Percentiles rank a stretch among this genome's conserved stretches.
phyloP scores from a whole-genome alignment of 2,329 filamentous ascomycete genomes.

The Sphaerulina populicola region DNA sequence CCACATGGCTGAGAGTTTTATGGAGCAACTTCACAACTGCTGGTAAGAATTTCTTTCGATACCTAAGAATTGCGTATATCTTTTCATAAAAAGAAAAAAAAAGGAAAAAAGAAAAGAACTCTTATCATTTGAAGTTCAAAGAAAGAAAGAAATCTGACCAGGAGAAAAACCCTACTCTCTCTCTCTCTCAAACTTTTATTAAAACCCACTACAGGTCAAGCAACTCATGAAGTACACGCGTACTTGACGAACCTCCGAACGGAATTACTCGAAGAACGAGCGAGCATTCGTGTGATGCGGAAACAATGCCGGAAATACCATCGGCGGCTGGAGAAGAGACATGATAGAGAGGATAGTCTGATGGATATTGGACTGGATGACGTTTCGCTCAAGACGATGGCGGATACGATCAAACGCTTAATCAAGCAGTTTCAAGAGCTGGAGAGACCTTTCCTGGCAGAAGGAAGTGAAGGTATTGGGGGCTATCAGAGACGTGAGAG shows the following conservation, averaged over 20 bases:
- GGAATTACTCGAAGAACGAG: conserved; percentile 36
- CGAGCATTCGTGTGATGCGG: conserved; percentile 29
- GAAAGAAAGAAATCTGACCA: no score
- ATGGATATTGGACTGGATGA: conserved; percentile 30
- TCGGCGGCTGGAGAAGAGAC: conserved; percentile 3
- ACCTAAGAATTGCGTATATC: no score
- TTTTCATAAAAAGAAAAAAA: no score
- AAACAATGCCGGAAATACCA: conserved; percentile 17
- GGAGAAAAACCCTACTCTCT: no score
- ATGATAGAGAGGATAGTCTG: conserved; percentile 19
- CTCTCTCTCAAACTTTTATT: no score
- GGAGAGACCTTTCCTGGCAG: conserved; percentile 35
- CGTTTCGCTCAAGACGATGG: conserved; percentile 33
- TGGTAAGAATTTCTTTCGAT: no score
- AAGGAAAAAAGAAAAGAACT: no score
- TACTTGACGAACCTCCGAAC: conserved; percentile 37
- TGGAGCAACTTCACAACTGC: conserved; percentile 37
- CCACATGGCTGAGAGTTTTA: conserved; percentile 37
- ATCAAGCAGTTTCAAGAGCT: conserved; percentile 33
- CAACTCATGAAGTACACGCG: conserved; percentile 35
- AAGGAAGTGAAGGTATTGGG: conserved; percentile 22
- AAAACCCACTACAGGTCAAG: conserved; percentile 18
- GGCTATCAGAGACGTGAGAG: conserved; percentile 17
- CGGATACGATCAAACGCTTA: conserved; percentile 31
- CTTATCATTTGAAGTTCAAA: no score